phyloP scores from a whole-genome alignment of 2,329 filamentous ascomycete species.

The Diplocarpon mali region DNA sequence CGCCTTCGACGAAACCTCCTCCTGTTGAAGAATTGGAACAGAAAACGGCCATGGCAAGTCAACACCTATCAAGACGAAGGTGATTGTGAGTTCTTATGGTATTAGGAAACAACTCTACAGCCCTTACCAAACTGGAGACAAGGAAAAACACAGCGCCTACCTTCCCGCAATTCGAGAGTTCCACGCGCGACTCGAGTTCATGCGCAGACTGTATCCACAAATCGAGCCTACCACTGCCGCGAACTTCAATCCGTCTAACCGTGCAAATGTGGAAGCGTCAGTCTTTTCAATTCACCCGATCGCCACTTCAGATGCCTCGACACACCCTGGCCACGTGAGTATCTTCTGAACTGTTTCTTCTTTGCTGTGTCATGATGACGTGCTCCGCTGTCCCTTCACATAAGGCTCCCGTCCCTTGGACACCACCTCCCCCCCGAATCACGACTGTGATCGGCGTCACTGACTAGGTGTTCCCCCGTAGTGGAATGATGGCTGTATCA shows the following conservation, averaged over 20 bases:
- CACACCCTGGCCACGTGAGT: not conserved
- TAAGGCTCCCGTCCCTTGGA: no score
- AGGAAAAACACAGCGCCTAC: not conserved
- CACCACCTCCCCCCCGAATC: no score
- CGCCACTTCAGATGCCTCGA: not conserved
- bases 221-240: not conserved
- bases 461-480: no score
- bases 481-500: not conserved
- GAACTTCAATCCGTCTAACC: conserved; percentile 1
- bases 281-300: not conserved
- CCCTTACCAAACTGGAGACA: not conserved
- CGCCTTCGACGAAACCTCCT: not conserved
- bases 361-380: no score
- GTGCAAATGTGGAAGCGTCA: not conserved
- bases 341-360: no score
- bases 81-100: not conserved
- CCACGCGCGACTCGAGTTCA: not conserved
- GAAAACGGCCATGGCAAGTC: not conserved
- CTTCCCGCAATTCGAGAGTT: not conserved
- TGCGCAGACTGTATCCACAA: not conserved
- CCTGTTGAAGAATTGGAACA: conserved; percentile 1
- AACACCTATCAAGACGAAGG: not conserved
- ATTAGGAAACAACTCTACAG: not conserved
- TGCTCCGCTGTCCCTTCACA: no score
- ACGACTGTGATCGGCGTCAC: no score